These are phyloP conservation scores for Saccharomyces paradoxus DNA, from an alignment of 805 yeast species.

Conservation along the genomic window DNA sequence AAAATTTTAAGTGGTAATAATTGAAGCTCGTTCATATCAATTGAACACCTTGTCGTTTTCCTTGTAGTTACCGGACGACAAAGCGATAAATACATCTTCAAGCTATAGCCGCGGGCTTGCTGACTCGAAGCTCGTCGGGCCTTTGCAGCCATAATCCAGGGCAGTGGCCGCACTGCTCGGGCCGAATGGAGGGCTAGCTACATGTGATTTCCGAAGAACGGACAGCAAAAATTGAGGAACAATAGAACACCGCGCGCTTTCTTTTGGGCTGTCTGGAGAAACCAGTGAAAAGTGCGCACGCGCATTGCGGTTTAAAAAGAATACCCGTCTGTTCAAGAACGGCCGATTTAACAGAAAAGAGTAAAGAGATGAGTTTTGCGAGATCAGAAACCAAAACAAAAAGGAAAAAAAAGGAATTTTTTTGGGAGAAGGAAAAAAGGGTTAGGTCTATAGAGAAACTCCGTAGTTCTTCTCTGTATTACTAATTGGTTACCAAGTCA, in stretches of 20 bases:
- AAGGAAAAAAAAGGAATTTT: neutral
- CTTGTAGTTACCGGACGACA: neutral
- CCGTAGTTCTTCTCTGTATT: neutral
- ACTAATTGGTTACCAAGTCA: neutral
- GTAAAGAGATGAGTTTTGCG: neutral
- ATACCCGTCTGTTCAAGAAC: neutral
- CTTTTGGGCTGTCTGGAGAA: neutral
- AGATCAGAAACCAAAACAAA: neutral
- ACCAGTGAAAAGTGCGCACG: neutral
- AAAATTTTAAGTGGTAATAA: neutral
- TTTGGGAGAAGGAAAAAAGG: neutral
- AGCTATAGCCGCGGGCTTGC: neutral
- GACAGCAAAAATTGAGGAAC: neutral
- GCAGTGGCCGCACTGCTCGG: neutral
- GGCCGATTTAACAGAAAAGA: neutral
- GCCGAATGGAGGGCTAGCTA: neutral
- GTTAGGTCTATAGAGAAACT: neutral
- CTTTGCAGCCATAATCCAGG: neutral
- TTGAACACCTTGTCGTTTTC: neutral
- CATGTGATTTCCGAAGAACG: neutral
- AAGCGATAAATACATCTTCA: neutral
- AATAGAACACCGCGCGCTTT: neutral
- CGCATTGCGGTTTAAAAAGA: neutral
- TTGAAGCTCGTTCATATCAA: neutral
- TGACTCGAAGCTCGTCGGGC: neutral